These are phyloP conservation scores for Fusarium sp. DNA, from an alignment of 2,329 filamentous ascomycete species.

Conservation along the genomic window DNA sequence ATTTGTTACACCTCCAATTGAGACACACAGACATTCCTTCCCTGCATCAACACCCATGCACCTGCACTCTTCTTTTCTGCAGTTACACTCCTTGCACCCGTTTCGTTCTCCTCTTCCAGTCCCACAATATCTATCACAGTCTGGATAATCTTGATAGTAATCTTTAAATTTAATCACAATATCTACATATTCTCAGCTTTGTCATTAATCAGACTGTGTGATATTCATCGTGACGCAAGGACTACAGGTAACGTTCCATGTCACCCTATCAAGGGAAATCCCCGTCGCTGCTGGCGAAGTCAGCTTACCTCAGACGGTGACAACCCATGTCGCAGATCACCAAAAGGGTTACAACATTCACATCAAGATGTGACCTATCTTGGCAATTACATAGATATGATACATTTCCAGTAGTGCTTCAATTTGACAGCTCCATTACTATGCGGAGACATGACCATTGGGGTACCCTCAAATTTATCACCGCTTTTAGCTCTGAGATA, in stretches of 20 bases:
- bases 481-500: no score
- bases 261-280: rapidly evolving
- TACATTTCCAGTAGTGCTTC: background rate
- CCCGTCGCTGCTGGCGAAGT: rapidly evolving
- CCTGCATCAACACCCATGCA: no score
- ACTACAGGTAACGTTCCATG: background rate
- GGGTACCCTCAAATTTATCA: no score
- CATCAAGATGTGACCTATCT: background rate
- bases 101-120: no score
- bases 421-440: no score
- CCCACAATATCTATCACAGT: background rate
- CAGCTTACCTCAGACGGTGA: conserved; percentile 8
- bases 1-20: rapidly evolving
- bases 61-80: no score
- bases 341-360: background rate
- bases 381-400: background rate
- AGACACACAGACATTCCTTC: background rate
- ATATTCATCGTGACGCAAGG: background rate
- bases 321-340: background rate
- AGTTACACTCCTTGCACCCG: background rate
- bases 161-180: background rate
- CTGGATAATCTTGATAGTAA: background rate
- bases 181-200: background rate
- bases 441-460: no score
- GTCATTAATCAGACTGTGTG: background rate